These are phyloP conservation scores for Linum usitatissimum DNA, from an alignment of 345 rosid genomes.

Conservation along the genomic window DNA sequence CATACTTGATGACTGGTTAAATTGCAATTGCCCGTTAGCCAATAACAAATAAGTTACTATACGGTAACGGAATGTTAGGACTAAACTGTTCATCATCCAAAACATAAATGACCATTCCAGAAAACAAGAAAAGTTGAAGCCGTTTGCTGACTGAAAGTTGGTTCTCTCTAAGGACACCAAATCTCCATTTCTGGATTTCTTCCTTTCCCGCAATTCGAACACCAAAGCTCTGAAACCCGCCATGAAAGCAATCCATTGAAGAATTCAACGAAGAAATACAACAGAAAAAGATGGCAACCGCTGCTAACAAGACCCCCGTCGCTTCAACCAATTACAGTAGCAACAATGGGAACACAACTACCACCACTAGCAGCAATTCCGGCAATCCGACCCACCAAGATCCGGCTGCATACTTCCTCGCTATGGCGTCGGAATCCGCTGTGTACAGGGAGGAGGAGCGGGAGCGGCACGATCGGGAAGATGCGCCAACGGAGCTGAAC, in stretches of 20 bases:
- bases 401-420: constrained; percentile 47
- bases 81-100: neutral
- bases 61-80: neutral
- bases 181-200: neutral
- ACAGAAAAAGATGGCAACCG: constrained; percentile 6
- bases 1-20: no score
- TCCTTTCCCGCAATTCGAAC: neutral
- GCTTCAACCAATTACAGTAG: neutral
- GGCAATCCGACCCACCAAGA: constrained; percentile 21
- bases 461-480: constrained; percentile 35
- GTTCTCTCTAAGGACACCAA: no score
- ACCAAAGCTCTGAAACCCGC: neutral
- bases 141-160: no score
- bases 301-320: neutral
- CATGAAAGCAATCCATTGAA: neutral
- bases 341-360: constrained; percentile 1
- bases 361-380: neutral
- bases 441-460: constrained; percentile 20
- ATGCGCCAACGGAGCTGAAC: constrained; percentile 72
- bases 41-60: neutral
- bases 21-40: no score
- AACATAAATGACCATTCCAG: no score
- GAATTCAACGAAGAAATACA: neutral
- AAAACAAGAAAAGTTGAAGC: no score
- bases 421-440: constrained; percentile 17